Conservation (phyloP, 192 early-diverging fungal species). For the Coemansia sp. region DNA sequence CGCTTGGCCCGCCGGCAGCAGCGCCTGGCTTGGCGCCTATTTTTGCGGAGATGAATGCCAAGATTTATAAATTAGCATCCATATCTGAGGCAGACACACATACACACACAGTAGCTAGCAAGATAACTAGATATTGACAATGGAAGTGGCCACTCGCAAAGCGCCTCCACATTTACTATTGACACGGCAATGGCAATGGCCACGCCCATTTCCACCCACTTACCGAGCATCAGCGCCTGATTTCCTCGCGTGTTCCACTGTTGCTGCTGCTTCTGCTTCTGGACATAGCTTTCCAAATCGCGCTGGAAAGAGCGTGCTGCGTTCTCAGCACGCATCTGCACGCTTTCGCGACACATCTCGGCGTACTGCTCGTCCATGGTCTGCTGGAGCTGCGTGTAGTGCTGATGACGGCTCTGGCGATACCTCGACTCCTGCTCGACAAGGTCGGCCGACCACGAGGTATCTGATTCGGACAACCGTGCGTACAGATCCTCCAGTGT, state of each 20-base stretch:
- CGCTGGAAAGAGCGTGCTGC: conserved; percentile 44
- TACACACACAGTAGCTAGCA: too few relatives aligned
- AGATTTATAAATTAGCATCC: too few relatives aligned
- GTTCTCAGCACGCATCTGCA: conserved; percentile 23
- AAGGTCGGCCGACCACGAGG: conserved; percentile 20
- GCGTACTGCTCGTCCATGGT: conserved; percentile 46
- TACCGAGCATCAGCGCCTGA: neutral
- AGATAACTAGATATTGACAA: too few relatives aligned
- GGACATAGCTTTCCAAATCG: conserved; percentile 39
- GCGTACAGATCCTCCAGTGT: conserved; percentile 27
- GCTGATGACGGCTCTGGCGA: conserved; percentile 24
- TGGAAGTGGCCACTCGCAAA: too few relatives aligned
- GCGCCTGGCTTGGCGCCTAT: conserved; percentile 4
- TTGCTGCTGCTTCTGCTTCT: conserved; percentile 5
- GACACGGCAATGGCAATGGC: too few relatives aligned
- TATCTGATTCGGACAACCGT: conserved; percentile 16
- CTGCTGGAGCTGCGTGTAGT: conserved; percentile 42
- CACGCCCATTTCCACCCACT: too few relatives aligned
- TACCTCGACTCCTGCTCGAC: conserved; percentile 23
- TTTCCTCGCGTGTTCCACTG: neutral
- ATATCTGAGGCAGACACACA: too few relatives aligned
- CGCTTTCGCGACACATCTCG: conserved; percentile 26
- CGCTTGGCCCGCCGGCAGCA: neutral
- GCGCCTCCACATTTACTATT: too few relatives aligned
- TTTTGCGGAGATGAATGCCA: too few relatives aligned